These are phyloP conservation scores for Austropuccinia psidii DNA, from an alignment of 1,284 basidiomycete genomes.

Conservation along the genomic window DNA sequence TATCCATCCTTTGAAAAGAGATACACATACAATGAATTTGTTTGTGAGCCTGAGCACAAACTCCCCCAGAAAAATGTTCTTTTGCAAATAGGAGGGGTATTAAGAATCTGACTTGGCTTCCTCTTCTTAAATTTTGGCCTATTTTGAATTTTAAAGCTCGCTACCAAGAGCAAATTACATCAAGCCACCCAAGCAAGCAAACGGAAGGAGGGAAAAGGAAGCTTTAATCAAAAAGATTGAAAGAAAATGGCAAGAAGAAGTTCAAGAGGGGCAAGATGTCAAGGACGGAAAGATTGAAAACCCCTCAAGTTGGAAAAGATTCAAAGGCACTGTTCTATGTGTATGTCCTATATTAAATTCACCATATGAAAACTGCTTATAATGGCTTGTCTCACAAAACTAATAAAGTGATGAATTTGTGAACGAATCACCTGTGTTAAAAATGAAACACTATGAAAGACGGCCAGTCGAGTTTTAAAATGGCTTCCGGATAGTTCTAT, in stretches of 20 bases:
- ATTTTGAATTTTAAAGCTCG: no score
- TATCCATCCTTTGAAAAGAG: no score
- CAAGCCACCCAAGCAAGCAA: conserved; percentile 7
- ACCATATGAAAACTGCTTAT: background rate
- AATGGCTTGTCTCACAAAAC: background rate
- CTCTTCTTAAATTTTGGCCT: no score
- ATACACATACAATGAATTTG: no score
- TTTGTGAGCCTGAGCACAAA: no score
- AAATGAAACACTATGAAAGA: background rate
- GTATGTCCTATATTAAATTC: background rate
- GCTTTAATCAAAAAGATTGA: conserved; percentile 31
- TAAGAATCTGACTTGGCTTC: no score
- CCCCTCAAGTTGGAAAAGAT: conserved; percentile 24
- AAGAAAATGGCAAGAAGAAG: conserved; percentile 25
- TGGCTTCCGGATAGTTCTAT: conserved; percentile 32
- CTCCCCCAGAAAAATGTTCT: no score
- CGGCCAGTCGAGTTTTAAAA: conserved; percentile 2
- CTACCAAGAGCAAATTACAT: conserved; percentile 23
- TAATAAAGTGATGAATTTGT: background rate
- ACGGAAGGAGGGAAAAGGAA: conserved; percentile 28
- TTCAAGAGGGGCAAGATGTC: conserved; percentile 20
- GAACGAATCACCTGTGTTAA: background rate
- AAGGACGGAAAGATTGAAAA: conserved; percentile 25
- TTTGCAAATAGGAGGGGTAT: no score
- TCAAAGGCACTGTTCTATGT: conserved; percentile 17